Conservation (phyloP, 108 stramenopile species). For the Pseudonitzschia pungens region DNA sequence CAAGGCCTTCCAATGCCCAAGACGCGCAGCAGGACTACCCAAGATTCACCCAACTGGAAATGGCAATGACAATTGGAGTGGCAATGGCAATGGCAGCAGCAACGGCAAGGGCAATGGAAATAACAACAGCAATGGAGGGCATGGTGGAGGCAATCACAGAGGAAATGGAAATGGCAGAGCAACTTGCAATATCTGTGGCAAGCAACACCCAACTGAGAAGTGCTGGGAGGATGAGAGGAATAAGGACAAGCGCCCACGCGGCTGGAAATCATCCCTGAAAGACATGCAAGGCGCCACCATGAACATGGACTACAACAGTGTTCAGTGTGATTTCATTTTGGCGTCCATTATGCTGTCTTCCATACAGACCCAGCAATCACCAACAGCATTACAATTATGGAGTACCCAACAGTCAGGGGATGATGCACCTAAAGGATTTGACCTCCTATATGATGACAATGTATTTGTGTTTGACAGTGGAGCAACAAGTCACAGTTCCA, state of each 20-base stretch:
- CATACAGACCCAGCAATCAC: neutral
- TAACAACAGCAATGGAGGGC: too few species aligned
- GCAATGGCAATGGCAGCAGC: too few species aligned
- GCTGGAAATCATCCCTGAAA: neutral
- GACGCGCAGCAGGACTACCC: too few species aligned
- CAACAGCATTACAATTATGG: neutral
- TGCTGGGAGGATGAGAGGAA: neutral
- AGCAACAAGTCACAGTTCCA: neutral
- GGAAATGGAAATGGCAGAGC: too few species aligned
- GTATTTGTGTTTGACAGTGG: neutral
- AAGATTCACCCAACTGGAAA: too few species aligned
- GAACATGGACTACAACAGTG: too few species aligned
- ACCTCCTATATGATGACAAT: constrained; percentile 1
- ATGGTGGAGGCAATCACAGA: too few species aligned
- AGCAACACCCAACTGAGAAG: neutral
- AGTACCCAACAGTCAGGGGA: neutral
- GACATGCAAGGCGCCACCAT: neutral
- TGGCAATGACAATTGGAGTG: too few species aligned
- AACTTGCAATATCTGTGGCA: neutral
- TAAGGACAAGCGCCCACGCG: neutral
- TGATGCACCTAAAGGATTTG: neutral
- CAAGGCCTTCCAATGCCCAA: too few species aligned
- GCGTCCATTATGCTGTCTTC: neutral
- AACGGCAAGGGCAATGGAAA: too few species aligned
- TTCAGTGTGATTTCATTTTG: too few species aligned